Evolutionary conservation across 2,329 filamentous ascomycete species (phyloP).

Genomic region (Exophiala mesophila): DNA sequence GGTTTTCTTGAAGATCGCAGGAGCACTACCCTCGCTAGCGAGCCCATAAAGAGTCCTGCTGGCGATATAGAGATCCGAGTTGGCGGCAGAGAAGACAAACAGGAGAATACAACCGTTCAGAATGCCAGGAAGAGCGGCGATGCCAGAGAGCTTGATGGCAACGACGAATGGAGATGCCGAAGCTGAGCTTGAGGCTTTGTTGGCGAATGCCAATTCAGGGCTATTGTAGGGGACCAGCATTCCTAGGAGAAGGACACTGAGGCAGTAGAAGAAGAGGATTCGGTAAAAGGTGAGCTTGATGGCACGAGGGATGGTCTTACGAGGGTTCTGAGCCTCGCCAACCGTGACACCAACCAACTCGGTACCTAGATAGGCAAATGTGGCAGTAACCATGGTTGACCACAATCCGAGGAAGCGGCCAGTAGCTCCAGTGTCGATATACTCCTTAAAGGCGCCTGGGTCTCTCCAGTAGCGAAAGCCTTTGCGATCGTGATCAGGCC

Average conservation of each 20-base stretch:
- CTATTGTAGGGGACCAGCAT: conserved; percentile 73
- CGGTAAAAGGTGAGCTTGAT: conserved; percentile 79
- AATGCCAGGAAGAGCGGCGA: conserved; percentile 52
- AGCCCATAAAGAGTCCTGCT: conserved; percentile 62
- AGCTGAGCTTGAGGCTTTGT: conserved; percentile 39
- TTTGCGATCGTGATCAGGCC: conserved; percentile 56
- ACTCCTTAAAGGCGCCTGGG: conserved; percentile 54
- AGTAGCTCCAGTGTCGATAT: conserved; percentile 59
- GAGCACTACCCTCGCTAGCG: conserved; percentile 66
- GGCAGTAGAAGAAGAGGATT: conserved; percentile 73
- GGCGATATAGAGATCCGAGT: conserved; percentile 53
- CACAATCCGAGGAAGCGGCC: conserved; percentile 57
- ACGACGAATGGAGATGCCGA: conserved; percentile 61
- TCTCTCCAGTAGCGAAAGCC: conserved; percentile 64
- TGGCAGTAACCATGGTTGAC: conserved; percentile 67
- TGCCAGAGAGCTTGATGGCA: conserved; percentile 53
- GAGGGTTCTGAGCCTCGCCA: conserved; percentile 73
- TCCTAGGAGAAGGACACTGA: conserved; percentile 68
- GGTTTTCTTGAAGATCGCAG: conserved; percentile 65
- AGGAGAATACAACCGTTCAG: conserved; percentile 55
- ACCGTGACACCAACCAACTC: conserved; percentile 75
- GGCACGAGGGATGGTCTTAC: conserved; percentile 68
- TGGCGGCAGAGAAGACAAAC: conserved; percentile 54
- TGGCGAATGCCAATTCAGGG: conserved; percentile 55
- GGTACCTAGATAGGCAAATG: conserved; percentile 73